Base-by-base conservation (phyloP, 2,329 filamentous ascomycete species). In the Catunica adiposa region DNA sequence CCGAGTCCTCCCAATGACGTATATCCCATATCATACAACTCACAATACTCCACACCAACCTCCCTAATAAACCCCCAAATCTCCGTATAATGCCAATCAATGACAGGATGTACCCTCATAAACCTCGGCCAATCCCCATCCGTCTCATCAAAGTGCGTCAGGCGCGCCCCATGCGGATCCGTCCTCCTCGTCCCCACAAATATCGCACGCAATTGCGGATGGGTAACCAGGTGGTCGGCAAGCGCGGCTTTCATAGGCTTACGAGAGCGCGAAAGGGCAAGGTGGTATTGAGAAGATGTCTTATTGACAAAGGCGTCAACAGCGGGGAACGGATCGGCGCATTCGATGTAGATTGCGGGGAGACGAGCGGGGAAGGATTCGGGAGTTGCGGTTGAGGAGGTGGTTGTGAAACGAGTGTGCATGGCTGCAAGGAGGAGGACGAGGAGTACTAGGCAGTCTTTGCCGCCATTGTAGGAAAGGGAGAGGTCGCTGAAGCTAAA, bases 71-170 rank as follows among this genome's bases (percentile, higher is more conserved):
- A 92, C 46, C 82, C 80, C 92, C 92, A 97, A 55, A 97, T 90
- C 67, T 97, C 90, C 9, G 80, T 79, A 68, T 96, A 95, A 67
- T 92, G 87, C 92, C 92, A 98, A 69, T 98, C 92, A 64, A 98
- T 89, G 8, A 98, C 86, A 0, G 92, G 90, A 68, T 98, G 89
- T 59, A 97, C 76, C 58, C 92, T 80, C 82, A 97, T 89, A 64
- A 97, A 95, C 46, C 75, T 71, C 37, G 92, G 92, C 92, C 92
- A 98, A 1, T 84, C 89, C 37, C 77, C 73, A 68, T 97, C 92
- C 3, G 92, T 98, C 53, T 76, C 78, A 65, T 94, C 86, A 65
- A 97, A 97, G 68, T 86, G 80, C 40, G 78, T 84, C 63, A 98
- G 68, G 15, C 76, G 73, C 62, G 80, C 82, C 50, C 90, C 88